Percentiles rank a stretch among this genome's conserved stretches.
These are phyloP conservation scores for Saccharomyces hybrid DNA, from an alignment of 1,139 yeast genomes.

Conservation along the genomic window DNA sequence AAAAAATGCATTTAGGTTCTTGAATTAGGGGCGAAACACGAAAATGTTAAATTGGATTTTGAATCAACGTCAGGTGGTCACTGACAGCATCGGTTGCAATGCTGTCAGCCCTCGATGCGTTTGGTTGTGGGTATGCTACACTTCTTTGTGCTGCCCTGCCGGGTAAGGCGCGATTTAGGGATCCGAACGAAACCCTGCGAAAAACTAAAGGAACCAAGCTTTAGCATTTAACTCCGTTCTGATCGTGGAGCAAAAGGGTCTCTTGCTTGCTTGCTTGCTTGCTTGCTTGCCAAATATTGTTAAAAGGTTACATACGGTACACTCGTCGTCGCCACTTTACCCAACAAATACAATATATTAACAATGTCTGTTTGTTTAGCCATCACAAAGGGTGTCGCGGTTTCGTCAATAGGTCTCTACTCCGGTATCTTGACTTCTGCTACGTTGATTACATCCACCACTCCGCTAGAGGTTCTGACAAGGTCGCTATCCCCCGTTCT, in stretches of 20 bases:
- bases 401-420: conserved; percentile 85
- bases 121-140: not conserved
- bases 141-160: not conserved
- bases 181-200: not conserved
- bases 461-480: conserved; percentile 13
- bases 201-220: not conserved
- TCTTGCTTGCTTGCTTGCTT: not conserved
- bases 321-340: not conserved
- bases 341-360: not conserved
- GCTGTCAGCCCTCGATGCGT: not conserved
- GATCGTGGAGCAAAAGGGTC: not conserved
- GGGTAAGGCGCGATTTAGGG: not conserved
- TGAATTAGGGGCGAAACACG: not conserved
- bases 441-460: conserved; percentile 42
- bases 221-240: not conserved
- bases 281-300: not conserved
- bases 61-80: not conserved
- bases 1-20: no score
- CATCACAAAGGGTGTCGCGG: conserved; percentile 47
- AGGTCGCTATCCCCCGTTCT: conserved; percentile 12
- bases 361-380: conserved; percentile 28
- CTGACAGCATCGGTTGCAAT: not conserved
- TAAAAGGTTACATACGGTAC: no score
- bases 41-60: not conserved
- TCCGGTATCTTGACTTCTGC: conserved; percentile 89